phyloP scores from a whole-genome alignment of 768 basidiomycete genomes.

The Auricularia auricula-judae region DNA sequence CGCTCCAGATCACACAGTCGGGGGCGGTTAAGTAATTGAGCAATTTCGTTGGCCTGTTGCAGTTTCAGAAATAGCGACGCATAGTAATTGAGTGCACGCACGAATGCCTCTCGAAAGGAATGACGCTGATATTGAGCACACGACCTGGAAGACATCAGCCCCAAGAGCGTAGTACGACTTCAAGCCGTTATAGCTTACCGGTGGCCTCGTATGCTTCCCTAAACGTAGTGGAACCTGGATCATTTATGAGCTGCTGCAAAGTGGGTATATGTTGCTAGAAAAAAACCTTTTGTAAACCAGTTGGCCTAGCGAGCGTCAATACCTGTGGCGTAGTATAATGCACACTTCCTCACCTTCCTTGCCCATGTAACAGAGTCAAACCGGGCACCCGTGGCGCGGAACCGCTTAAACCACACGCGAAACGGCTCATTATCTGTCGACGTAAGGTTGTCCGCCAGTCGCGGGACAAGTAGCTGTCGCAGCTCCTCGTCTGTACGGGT shows the following conservation, averaged over 20 bases:
- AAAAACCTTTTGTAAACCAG: background rate
- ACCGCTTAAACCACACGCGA: conserved; percentile 55
- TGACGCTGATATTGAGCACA: conserved; percentile 87
- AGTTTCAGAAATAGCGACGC: background rate
- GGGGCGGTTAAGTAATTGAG: conserved; percentile 96
- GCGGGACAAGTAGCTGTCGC: conserved; percentile 62
- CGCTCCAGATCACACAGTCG: conserved; percentile 45
- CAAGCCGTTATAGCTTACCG: too few species aligned
- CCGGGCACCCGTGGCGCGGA: conserved; percentile 83
- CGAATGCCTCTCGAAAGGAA: conserved; percentile 87
- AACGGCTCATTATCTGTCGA: conserved; percentile 65
- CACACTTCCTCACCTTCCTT: conserved; percentile 46
- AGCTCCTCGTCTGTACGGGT: conserved; percentile 86
- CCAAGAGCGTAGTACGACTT: too few species aligned
- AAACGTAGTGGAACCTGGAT: conserved; percentile 84
- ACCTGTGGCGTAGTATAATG: background rate
- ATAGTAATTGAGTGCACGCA: conserved; percentile 18
- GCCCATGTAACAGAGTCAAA: conserved; percentile 91
- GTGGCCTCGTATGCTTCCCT: conserved; percentile 89
- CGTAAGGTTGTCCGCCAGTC: conserved; percentile 67
- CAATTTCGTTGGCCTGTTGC: conserved; percentile 77
- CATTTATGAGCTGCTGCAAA: conserved; percentile 78
- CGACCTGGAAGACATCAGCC: conserved; percentile 35
- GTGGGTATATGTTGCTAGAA: background rate
- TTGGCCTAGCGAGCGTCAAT: background rate